These are phyloP conservation scores for Kappamyces sp. DNA, from an alignment of 192 early-diverging fungal genomes.

Conservation along the genomic window DNA sequence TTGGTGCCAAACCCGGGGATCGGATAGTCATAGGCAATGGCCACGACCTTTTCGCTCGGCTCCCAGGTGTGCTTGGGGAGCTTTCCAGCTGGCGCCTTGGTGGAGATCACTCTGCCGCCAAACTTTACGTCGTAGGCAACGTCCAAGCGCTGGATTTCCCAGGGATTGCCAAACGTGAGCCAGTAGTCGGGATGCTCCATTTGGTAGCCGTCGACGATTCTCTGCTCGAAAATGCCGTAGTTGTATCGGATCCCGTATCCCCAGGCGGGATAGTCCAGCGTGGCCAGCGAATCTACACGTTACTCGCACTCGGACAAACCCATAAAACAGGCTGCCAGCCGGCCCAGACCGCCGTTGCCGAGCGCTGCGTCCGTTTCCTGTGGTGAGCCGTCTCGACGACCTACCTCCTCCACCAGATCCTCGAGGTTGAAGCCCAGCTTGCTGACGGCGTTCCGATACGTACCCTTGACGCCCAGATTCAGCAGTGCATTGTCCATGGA, in stretches of 20 bases:
- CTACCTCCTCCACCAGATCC: conserved; percentile 74
- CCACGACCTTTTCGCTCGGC: conserved; percentile 68
- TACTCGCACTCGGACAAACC: conserved; percentile 16
- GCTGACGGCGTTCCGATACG: conserved; percentile 62
- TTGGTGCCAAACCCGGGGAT: conserved; percentile 94
- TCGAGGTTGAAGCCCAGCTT: conserved; percentile 88
- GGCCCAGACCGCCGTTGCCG: conserved; percentile 93
- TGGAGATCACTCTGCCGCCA: conserved; percentile 71
- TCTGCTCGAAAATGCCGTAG: conserved; percentile 99
- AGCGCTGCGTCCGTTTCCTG: conserved; percentile 88
- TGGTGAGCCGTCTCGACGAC: too few relatives aligned
- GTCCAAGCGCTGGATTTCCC: conserved; percentile 92
- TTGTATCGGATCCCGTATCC: conserved; percentile 95
- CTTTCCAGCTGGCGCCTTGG: conserved; percentile 43
- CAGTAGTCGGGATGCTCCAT: conserved; percentile 92
- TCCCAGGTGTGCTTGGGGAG: conserved; percentile 14
- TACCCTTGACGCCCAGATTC: conserved; percentile 75
- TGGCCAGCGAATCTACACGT: conserved; percentile 77
- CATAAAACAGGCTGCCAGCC: conserved; percentile 97
- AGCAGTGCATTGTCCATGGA: conserved; percentile 96
- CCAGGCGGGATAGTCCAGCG: conserved; percentile 90
- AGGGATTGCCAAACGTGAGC: conserved; percentile 93
- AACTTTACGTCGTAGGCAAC: conserved; percentile 85
- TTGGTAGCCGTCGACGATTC: conserved; percentile 93
- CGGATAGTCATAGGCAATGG: conserved; percentile 94